These are phyloP conservation scores for Cladorrhinum samala DNA, from an alignment of 495 filamentous ascomycete genomes.

Conservation along the genomic window DNA sequence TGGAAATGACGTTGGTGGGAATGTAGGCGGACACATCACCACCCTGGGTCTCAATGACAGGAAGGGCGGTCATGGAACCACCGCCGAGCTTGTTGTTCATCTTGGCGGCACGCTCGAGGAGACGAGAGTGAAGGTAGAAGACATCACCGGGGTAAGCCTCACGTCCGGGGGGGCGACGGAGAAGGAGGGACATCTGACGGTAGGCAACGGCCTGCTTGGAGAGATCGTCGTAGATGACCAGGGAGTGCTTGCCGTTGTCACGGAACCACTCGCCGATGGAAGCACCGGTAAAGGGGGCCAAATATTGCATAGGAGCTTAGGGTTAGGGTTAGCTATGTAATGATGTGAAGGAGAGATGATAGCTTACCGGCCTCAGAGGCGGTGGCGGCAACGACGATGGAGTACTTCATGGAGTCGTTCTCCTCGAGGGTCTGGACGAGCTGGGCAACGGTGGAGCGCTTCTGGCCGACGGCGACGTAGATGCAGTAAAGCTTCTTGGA, in stretches of 20 bases:
- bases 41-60: constrained; percentile 99
- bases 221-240: constrained; percentile 94
- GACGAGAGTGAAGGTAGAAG: constrained; percentile 99
- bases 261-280: constrained; percentile 84
- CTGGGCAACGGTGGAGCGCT: constrained; percentile 98
- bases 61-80: constrained; percentile 94
- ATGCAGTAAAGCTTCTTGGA: constrained; percentile 98
- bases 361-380: constrained; percentile 92
- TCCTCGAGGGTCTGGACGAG: constrained; percentile 99
- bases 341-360: constrained; percentile 73
- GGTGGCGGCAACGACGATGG: constrained; percentile 88
- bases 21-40: constrained; percentile 99
- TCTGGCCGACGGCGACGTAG: constrained; percentile 98
- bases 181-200: constrained; percentile 98
- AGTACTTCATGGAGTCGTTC: constrained; percentile 99
- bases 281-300: constrained; percentile 83
- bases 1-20: constrained; percentile 99
- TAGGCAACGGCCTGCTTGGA: constrained; percentile 99
- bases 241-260: constrained; percentile 86
- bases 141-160: constrained; percentile 99
- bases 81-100: constrained; percentile 94
- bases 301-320: constrained; percentile 70
- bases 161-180: constrained; percentile 98
- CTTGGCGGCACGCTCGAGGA: constrained; percentile 98
- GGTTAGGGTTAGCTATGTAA: constrained; percentile 50